Conservation (phyloP, 768 basidiomycete genomes). For the Termitomyces sp. region DNA sequence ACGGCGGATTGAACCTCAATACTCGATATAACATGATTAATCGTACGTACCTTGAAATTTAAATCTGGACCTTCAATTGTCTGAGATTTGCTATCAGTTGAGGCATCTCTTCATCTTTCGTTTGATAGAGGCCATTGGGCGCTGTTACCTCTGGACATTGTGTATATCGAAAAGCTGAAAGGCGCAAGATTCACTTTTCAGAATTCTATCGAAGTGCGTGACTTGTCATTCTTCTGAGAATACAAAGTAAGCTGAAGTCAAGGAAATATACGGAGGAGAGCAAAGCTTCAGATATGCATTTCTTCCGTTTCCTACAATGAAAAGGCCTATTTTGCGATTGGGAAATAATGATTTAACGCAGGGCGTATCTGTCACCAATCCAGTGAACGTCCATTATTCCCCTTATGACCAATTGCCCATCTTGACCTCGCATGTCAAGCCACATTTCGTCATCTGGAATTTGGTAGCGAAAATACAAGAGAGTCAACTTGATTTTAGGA, state of each 20-base stretch:
- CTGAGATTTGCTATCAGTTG: background rate
- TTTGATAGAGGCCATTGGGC: background rate
- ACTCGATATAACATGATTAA: too few species aligned
- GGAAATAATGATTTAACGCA: background rate
- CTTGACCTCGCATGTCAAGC: too few species aligned
- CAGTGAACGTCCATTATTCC: too few species aligned
- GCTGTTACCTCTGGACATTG: background rate
- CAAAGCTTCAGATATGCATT: background rate
- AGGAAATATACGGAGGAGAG: background rate
- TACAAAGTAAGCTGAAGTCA: background rate
- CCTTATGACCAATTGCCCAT: too few species aligned
- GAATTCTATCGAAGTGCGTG: background rate
- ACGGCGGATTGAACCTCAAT: too few species aligned
- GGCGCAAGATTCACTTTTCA: background rate
- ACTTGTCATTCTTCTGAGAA: background rate
- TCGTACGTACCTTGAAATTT: too few species aligned
- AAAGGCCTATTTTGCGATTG: background rate
- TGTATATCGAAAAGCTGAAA: background rate
- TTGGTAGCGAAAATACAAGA: too few species aligned
- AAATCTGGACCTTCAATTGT: too few species aligned
- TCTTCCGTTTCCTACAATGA: background rate
- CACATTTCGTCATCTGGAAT: too few species aligned
- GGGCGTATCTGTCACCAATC: background rate
- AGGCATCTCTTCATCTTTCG: background rate
- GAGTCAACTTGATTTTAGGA: too few species aligned